A percentile compares a stretch with the other conserved stretches of the same genome.
phyloP scores from a whole-genome alignment of 768 basidiomycete species.

The Lactarius indigo region DNA sequence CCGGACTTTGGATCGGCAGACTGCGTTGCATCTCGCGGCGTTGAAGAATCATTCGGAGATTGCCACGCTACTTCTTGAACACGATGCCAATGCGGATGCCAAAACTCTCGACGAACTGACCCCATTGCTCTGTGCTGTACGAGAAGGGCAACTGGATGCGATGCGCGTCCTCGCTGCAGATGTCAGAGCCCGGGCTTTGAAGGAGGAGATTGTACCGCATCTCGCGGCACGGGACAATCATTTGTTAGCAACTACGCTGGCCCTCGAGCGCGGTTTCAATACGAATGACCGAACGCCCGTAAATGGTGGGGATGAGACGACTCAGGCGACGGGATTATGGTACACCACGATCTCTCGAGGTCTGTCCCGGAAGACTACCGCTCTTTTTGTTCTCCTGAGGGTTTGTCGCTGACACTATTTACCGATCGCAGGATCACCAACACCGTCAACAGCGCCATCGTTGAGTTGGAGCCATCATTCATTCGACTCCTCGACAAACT shows the following conservation, averaged over 20 bases:
- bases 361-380: constrained; percentile 32
- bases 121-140: neutral
- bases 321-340: constrained; percentile 48
- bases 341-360: constrained; percentile 52
- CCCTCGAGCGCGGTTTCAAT: no score
- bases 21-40: no score
- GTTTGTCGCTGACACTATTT: constrained; percentile 10
- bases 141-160: neutral
- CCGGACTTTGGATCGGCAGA: no score
- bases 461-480: constrained; percentile 22
- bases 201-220: no score
- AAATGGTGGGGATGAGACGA: constrained; percentile 45
- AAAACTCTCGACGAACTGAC: neutral
- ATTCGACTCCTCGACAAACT: constrained; percentile 28
- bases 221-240: no score
- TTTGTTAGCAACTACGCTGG: no score
- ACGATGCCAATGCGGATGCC: neutral
- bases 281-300: constrained; percentile 50
- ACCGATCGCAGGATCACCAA: constrained; percentile 25
- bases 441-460: constrained; percentile 23
- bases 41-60: neutral
- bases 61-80: neutral
- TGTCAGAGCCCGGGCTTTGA: no score
- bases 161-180: no score
- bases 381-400: constrained; percentile 7